Base-by-base conservation (phyloP, 176 grass and related monocot species). In the Carex littledalei region DNA sequence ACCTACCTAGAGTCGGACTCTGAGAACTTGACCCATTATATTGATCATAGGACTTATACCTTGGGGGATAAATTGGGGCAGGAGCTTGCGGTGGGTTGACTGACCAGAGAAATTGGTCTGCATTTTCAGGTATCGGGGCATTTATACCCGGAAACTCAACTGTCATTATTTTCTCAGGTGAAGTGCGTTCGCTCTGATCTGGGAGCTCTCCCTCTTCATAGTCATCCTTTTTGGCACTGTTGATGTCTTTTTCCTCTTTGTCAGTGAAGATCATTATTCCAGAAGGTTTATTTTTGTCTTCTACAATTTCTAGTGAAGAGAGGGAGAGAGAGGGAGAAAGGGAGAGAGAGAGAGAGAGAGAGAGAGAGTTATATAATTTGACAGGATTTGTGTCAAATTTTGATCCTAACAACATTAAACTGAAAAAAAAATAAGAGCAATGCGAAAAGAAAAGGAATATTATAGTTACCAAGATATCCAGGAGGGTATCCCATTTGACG, bases 401-500 rank as follows among this genome's bases (percentile, higher is more conserved):
- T 49, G 22, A 32, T 63, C 68, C 21, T 35, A 20, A 57, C 54
- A 18, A 37, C 76, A 57, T 81, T 81, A 34, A 35, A 34, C 8
- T 37, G 78, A 57, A 84, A 84, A 6, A 67, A 9, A 60, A 8
- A 12, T 50, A 50, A 58, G 3, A 18, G 13, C 6, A 79, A 81
- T n/a, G 79, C 45, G 54, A 35, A 66, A 66, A 79, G 34, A 31
- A 62, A 70, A 14, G 65, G 17, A 63, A 22, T 68, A 82, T 75
- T 43, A 81, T 24, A 86, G 41, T 61, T 99, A 99, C 96, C 93
- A 66, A 99, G 67, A 84, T 99, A 95, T 90, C 93, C 93, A 74
- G 96, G 96, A 87, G 96, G 96, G 84, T 99, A 99, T 62, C 96
- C 96, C 73, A 99, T 79, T 75, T 99, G 91, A 21, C 91, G 93